Base-by-base conservation (phyloP, 306 rosid species). In the Trichosanthes truncata region DNA sequence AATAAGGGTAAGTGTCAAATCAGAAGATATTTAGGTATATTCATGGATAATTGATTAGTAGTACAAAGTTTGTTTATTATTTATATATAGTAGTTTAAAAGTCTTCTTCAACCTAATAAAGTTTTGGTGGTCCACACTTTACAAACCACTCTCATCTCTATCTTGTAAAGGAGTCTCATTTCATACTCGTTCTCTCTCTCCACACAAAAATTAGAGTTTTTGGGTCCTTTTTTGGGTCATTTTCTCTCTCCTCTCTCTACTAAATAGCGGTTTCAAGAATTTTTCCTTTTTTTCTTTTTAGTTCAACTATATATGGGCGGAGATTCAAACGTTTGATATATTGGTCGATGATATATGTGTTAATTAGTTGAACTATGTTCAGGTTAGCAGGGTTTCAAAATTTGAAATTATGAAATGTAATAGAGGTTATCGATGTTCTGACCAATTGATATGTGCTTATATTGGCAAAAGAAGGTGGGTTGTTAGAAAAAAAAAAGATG, bases 101-200 rank as follows among this genome's bases (percentile, higher is more conserved):
- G 77, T 72, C 77, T 25, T 71, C 38, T 25, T 72, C 77, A 49
- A 73, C 41, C 78, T 49, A 73, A 73, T 48, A 73, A 73, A 73
- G 78, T 9, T 73, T 73, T 15, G 77, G 9, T 73, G 78, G 78
- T 72, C 77, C 77, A 72, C 77, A 25, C 55, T 29, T 72, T 72
- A 72, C 0, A 63, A 71, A 72, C 59, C 23, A 45, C 23, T 46
- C 40, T 72, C 59, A 72, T 45, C 40, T 13, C 77, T 41, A 69
- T 69, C 53, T 69, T 10, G 0, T 5, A 25, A 63, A 63, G n/a
- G 68, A 10, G 6, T 63, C 33, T 63, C 25, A 35, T 35, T 6
- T 35, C 49, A 66, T 31, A 8, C 13, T n/a, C 46, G 7, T 46
- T 36, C 46, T 2, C 4, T 31, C 45, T 60, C 36, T 1, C 20